Base-by-base conservation (phyloP, 331 rosid genomes). In the Spiraea crenata region DNA sequence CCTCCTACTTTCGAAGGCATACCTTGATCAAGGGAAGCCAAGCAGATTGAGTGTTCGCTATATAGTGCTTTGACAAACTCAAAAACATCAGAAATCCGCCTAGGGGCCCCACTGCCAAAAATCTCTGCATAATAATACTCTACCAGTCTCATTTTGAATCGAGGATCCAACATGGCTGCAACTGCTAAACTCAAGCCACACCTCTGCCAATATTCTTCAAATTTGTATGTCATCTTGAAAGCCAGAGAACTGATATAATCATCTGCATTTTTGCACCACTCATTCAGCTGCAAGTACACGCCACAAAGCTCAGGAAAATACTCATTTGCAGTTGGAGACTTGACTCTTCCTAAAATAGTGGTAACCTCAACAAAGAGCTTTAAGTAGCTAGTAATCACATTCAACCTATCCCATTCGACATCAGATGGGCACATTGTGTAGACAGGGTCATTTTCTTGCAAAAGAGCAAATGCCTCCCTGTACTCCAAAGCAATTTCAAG, bases 281-380 rank as follows among this genome's bases (percentile, higher is more conserved):
- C 96, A 64, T 78, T 85, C 89, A 95, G 82, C 82, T 89, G 90
- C 86, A 83, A 75, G 82, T 95, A 83, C 25, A 90, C 84, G 72
- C 85, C 93, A 68, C 99, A 95, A 70, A 95, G 93, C 85, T 95
- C 98, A 1, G 96, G 89, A 82, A 95, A 95, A 80, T 83, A 92
- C 34, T 86, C 80, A 76, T 85, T 95, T 55, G 98, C 88, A 42
- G 99, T 89, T 56, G 90, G 84, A 41, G 74, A 76, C 85, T 86
- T 89, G 88, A 68, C 75, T 81, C 76, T 85, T 7, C 82, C 81
- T 77, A 92, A 78, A 74, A 70, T 78, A 81, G 83, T 79, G 8
- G 82, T 81, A 59, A 86, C 85, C 73, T 92, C 98, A 40, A 84
- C 85, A 78, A 84, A 90, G 64, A 84, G 90, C 89, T 95, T 95